A percentile compares a stretch with the other conserved stretches of the same genome.
Evolutionary conservation across 805 yeast species (phyloP).

Genomic region (Wickerhamia fluorescens): DNA sequence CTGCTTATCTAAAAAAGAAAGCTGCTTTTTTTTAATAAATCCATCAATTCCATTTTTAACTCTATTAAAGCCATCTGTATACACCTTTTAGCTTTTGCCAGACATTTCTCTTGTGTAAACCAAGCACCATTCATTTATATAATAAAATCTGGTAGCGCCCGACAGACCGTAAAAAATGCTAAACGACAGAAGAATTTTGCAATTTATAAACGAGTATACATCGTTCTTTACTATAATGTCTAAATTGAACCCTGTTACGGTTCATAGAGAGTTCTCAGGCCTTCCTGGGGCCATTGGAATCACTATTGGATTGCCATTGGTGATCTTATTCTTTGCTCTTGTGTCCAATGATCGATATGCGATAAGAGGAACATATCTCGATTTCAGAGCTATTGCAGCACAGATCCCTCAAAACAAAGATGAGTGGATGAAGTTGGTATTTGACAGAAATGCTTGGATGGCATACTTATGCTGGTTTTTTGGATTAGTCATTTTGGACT

Average conservation of each 20-base stretch:
- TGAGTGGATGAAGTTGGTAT: constrained; percentile 22
- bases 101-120: too few species aligned
- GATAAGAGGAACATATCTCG: constrained; percentile 40
- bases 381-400: constrained; percentile 27
- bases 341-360: constrained; percentile 55
- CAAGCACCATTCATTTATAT: too few species aligned
- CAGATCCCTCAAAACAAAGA: constrained; percentile 25
- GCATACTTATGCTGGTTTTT: constrained; percentile 71
- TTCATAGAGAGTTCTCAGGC: constrained; percentile 72
- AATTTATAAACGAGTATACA: too few species aligned
- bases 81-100: too few species aligned
- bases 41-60: too few species aligned
- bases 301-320: constrained; percentile 57
- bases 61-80: too few species aligned
- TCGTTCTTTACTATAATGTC: too few species aligned
- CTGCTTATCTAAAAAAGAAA: too few species aligned
- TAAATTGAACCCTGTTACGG: constrained; percentile 73
- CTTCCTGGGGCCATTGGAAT: constrained; percentile 63
- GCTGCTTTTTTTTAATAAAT: too few species aligned
- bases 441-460: constrained; percentile 47
- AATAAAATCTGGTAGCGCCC: too few species aligned
- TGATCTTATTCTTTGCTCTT: constrained; percentile 53
- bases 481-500: constrained; percentile 55
- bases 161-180: too few species aligned
- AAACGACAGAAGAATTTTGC: too few species aligned